These are phyloP conservation scores for Pontederia paniculata DNA, from an alignment of 176 grass and related monocot genomes.

Conservation along the genomic window DNA sequence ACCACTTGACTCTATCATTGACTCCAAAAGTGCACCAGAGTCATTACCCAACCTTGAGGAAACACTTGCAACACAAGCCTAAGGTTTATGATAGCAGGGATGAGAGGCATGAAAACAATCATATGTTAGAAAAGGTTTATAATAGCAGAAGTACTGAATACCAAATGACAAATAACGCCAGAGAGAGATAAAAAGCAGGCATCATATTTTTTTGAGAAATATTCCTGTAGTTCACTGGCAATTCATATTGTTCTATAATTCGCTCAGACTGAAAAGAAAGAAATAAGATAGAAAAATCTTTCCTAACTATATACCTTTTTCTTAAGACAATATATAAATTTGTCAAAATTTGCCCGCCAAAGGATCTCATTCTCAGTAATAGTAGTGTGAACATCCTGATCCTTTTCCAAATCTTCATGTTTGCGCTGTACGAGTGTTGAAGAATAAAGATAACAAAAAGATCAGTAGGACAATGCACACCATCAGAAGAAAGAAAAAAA, in stretches of 20 bases:
- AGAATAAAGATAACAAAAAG: neutral
- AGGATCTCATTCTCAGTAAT: slow-evolving; percentile 84
- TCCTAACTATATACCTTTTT: slow-evolving; percentile 42
- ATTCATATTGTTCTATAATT: too few relatives aligned
- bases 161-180: too few relatives aligned
- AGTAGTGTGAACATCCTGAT: slow-evolving; percentile 48
- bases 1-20: slow-evolving; percentile 56
- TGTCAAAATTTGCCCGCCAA: slow-evolving; percentile 79
- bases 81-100: neutral
- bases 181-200: too few relatives aligned
- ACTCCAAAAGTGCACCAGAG: slow-evolving; percentile 67
- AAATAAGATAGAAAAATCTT: neutral
- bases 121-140: too few relatives aligned
- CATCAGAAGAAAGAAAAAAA: neutral
- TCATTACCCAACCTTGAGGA: slow-evolving; percentile 52
- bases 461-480: slow-evolving; percentile 14
- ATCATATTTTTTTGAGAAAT: too few relatives aligned
- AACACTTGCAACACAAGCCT: slow-evolving; percentile 65
- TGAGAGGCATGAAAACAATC: too few relatives aligned
- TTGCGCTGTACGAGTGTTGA: slow-evolving; percentile 52
- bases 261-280: neutral
- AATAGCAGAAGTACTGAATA: too few relatives aligned
- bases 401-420: slow-evolving; percentile 41
- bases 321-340: slow-evolving; percentile 65
- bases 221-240: too few relatives aligned